Evolutionary conservation across 352 stramenopile genomes (phyloP), one percentile per base, ranked within the genome.

Genomic region (Globisporangium irregulare): DNA sequence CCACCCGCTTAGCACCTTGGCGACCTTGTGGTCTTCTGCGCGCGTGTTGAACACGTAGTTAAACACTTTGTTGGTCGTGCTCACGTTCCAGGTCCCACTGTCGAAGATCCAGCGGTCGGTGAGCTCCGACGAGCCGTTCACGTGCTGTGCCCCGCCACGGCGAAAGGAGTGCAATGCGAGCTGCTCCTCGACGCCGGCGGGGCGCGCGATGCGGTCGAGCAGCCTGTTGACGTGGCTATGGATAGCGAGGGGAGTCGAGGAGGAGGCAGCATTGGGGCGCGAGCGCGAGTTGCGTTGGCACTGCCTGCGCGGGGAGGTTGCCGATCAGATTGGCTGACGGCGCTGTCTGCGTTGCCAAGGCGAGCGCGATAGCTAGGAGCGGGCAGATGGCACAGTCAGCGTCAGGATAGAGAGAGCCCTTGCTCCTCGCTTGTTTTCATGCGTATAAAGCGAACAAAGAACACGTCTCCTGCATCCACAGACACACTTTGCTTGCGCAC

Each of bases 41-140:
- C 51, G 51, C 18, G 62, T 67, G 34, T 67, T 67, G 22, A 61
- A 67, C 8, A 67, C 62, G 12, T 67, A 59, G 43, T 48, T 67
- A 12, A 67, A 67, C 3, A 24, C 62, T 38, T 67, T 67, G 62
- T 67, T 67, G 0, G 36, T 43, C 4, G 43, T 59, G 12, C 61
- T 67, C 0, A 59, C 36, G 43, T 67, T 67, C 62, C 62, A 59
- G n/a, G 22, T 24, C 0, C 29, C 41, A 0, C 62, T 24, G 22
- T 59, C 43, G 12, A 67, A 59, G 24, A 61, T 67, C 62, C 62
- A 67, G 32, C 43, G 62, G 24, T 59, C 62, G 0, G 20, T 8
- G 22, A 59, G 43, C 2, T 59, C 6, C 24, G 7, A 5, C 1
- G 10, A 67, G 20, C 36, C 20, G 32, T 58, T 57, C 20, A 38